Evolutionary conservation across 805 yeast species (phyloP), one percentile per base, ranked within the genome.

Genomic region (Starmera amethionina): DNA sequence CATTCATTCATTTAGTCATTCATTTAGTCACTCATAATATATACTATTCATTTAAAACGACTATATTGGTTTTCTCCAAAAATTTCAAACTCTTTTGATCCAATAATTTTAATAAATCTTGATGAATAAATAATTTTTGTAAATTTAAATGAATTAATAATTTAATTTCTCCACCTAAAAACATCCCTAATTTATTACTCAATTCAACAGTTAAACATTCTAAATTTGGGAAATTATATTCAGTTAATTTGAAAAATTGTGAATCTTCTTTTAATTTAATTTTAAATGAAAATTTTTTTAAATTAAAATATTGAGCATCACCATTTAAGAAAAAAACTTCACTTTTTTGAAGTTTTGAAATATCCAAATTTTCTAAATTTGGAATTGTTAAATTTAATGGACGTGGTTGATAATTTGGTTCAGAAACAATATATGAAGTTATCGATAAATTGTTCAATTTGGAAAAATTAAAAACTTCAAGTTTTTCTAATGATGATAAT

Each of bases 111-210:
- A 16, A 18, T 19, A 33, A 33, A 9, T 33, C 35, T 7, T 33
- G 11, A 33, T 14, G 22, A 33, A 33, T 33, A 12, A 43, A 28
- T n/a, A 38, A 13, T 18, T 18, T 19, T 5, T 30, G 14, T 10
- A 44, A 16, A 6, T 16, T 9, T 10, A 22, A 22, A 22, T 22
- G 9, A 22, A 22, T 22, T 8, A 33, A 28, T 14, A 45, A 15
- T 4, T 45, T 46, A 14, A 51, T 15, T 8, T 34, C 34, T 16
- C 51, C 18, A 8, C 28, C 22, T 15, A 52, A 41, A 30, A 51
- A 45, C 19, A 50, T 45, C 1, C 51, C 50, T 37, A 45, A 51
- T 30, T 43, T 35, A 37, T 52, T 52, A 16, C 38, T 28, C 25
- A 46, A 51, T 13, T 42, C 45, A 9, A 51, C 32, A 5, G 30